Evolutionary conservation across 768 basidiomycete genomes (phyloP), one percentile per base, ranked within the genome.

Genomic region (Suillus alpinus): DNA sequence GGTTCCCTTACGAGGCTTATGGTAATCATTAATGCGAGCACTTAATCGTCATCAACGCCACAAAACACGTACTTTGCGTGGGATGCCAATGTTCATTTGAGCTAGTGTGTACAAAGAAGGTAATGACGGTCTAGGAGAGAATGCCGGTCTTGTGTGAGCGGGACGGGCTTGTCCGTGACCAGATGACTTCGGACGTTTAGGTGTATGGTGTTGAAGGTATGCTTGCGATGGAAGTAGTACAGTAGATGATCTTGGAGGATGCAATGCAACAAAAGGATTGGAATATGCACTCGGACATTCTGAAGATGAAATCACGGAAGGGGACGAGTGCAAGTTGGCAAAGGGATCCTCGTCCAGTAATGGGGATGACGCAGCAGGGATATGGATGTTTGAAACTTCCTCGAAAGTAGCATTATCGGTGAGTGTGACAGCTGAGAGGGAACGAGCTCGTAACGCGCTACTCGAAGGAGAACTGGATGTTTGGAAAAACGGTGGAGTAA

Each of bases 341-440:
- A 91, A 91, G 2, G 89, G 89, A 66, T 91, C 89, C 56, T 87
- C 85, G 66, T 90, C 89, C 29, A 88, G 75, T 20, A 89, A 77
- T 26, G 50, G 16, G 20, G 57, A 57, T 12, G 66, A 65, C 18
- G 62, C 52, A 20, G 62, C 34, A 26, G 56, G 32, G 20, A 60
- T 34, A 6, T 51, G 23, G 40, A 64, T 18, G 60, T 49, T 53
- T 51, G 62, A 51, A 26, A 44, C 39, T 40, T 29, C 50, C 56
- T 32, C 23, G 26, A 46, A 36, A 40, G 34, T 39, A 59, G 56
- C 32, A 34, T 47, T 34, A 39, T 32, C 14, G 14, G 34, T 16
- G 8, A 39, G n/a, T 52, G 44, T 20, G 32, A 44, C 56, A 40
- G 62, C 65, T 62, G 57, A 65, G 60, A 16, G 62, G 51, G 63